A percentile compares a stretch with the other conserved stretches of the same genome.
Conservation (phyloP, 768 basidiomycete genomes). For the Boletus barrowsii region DNA sequence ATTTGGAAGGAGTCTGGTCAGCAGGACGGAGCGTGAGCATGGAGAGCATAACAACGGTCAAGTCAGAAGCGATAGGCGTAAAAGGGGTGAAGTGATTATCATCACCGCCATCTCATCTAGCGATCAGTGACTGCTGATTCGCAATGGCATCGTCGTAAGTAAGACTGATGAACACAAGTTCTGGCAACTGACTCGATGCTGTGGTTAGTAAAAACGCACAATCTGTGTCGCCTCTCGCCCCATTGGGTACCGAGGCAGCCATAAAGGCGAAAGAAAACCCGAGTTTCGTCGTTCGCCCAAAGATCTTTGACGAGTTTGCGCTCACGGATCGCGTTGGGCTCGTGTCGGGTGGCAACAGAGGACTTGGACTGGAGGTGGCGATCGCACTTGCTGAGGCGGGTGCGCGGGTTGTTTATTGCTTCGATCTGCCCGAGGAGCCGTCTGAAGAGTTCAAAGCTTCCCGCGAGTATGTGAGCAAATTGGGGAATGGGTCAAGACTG, state of each 20-base stretch:
- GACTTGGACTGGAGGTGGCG: constrained; percentile 83
- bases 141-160: constrained; percentile 17
- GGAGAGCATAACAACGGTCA: too few species aligned
- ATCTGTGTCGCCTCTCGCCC: constrained; percentile 53
- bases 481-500: constrained; percentile 42
- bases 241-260: constrained; percentile 62
- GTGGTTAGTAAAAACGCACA: constrained; percentile 25
- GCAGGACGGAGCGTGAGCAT: not conserved
- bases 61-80: too few species aligned
- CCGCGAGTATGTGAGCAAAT: constrained; percentile 45
- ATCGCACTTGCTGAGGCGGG: constrained; percentile 71
- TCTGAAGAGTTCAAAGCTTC: constrained; percentile 58
- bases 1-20: not conserved
- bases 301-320: constrained; percentile 59
- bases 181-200: not conserved
- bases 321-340: constrained; percentile 56
- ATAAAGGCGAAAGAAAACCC: constrained; percentile 40
- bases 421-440: constrained; percentile 57
- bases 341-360: constrained; percentile 63
- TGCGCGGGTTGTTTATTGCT: constrained; percentile 64
- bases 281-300: constrained; percentile 36
- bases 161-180: not conserved
- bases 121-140: not conserved
- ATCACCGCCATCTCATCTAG: not conserved
- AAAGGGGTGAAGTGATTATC: not conserved